Conservation (phyloP, 129 eudicot species). For the carrot (Daucus carota) region DH1_v3.0 NC_030382.2:34532001-34532500, state of each 20-base stretch:
- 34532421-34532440: no score
- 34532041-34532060: slow-evolving; percentile 41
- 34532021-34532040: slow-evolving; percentile 33
- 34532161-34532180: slow-evolving; percentile 78
- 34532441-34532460: no score
- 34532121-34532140: slow-evolving; percentile 58
- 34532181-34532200: slow-evolving; percentile 32
- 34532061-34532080: slow-evolving; percentile 81
- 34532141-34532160: slow-evolving; percentile 56
- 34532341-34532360: slow-evolving; percentile 56
- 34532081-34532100: slow-evolving; percentile 44
- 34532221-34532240: no score
- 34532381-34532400: slow-evolving; percentile 82
- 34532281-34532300: neutral
- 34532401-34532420: neutral
- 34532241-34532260: no score
- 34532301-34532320: neutral
- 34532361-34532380: slow-evolving; percentile 90
- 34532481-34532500: no score
- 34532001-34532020: slow-evolving; percentile 27
- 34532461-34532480: no score
- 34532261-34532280: no score
- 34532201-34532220: no score
- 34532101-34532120: slow-evolving; percentile 28
- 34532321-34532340: slow-evolving; percentile 65